phyloP scores from a whole-genome alignment of 352 stramenopile genomes.

The Globisporangium megalacanthum region DNA sequence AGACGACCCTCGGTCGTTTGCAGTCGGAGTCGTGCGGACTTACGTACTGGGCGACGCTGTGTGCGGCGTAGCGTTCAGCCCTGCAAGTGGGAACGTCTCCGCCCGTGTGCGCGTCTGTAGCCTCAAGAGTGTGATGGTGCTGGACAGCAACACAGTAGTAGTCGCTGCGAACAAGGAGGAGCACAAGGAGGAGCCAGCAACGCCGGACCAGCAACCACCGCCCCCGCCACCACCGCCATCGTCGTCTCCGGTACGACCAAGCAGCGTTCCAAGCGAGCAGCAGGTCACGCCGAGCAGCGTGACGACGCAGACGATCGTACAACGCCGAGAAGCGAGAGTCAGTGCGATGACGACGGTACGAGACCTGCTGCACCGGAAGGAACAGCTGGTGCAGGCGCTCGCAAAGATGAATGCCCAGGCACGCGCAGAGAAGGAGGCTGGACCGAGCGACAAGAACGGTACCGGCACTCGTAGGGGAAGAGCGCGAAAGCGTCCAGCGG shows the following conservation, averaged over 20 bases:
- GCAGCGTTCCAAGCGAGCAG: not conserved
- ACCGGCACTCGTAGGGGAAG: not conserved
- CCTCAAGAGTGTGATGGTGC: constrained; percentile 54
- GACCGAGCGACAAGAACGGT: not conserved
- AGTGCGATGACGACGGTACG: constrained; percentile 41
- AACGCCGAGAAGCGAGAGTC: constrained; percentile 33
- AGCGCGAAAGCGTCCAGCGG: constrained; percentile 8
- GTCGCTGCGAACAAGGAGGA: not conserved
- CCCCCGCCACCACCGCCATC: too few relatives aligned
- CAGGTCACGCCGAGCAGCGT: not conserved
- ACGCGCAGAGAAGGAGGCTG: constrained; percentile 3
- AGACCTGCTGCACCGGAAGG: constrained; percentile 67
- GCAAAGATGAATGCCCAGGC: constrained; percentile 36
- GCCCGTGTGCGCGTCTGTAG: constrained; percentile 26
- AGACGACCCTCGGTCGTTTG: constrained; percentile 27
- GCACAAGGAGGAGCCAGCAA: not conserved
- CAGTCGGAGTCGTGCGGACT: constrained; percentile 25
- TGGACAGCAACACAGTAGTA: constrained; percentile 12
- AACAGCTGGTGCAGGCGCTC: constrained; percentile 47
- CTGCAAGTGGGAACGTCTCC: constrained; percentile 10
- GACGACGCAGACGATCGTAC: not conserved
- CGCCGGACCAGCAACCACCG: too few relatives aligned
- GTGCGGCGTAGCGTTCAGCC: constrained; percentile 28
- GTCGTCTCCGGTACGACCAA: too few relatives aligned
- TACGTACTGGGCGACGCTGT: constrained; percentile 19